Evolutionary conservation across 1,284 basidiomycete species (phyloP).

Genomic region (Mycena citricolor): DNA sequence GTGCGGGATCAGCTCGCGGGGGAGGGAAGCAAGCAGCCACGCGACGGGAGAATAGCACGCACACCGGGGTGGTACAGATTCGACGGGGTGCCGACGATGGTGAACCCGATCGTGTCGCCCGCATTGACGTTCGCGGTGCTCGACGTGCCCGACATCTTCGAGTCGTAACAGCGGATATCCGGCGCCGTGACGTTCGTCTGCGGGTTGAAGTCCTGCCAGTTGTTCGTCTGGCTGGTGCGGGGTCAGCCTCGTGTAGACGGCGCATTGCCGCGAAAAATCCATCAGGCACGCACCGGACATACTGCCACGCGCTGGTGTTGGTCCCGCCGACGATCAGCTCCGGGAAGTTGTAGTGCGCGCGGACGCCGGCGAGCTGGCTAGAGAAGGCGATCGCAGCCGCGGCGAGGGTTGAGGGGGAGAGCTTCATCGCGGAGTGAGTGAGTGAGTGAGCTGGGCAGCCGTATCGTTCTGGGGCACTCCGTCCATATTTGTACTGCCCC

Average conservation of each 20-base stretch:
- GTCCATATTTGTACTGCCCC: too few relatives aligned
- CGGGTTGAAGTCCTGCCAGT: conserved; percentile 20
- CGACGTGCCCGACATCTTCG: conserved; percentile 8
- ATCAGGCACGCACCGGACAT: conserved; percentile 10
- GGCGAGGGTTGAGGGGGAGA: too few relatives aligned
- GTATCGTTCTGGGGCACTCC: too few relatives aligned
- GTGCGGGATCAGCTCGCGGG: too few relatives aligned
- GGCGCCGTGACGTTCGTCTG: conserved; percentile 9
- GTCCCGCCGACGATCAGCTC: conserved; percentile 12
- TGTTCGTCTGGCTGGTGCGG: conserved; percentile 15
- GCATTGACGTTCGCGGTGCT: conserved; percentile 29
- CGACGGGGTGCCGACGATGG: conserved; percentile 24
- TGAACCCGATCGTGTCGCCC: conserved; percentile 31
- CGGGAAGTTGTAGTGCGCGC: too few relatives aligned
- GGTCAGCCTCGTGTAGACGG: neutral
- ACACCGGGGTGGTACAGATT: conserved; percentile 31
- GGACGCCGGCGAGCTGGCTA: too few relatives aligned
- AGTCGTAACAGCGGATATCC: conserved; percentile 18
- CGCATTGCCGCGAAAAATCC: neutral
- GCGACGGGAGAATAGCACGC: conserved; percentile 8
- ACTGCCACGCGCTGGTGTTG: conserved; percentile 12
- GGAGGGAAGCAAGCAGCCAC: too few relatives aligned
- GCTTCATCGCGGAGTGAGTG: too few relatives aligned
- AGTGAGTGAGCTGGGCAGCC: too few relatives aligned
- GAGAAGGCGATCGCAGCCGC: too few relatives aligned